Evolutionary conservation across 2,329 filamentous ascomycete genomes (phyloP).

Genomic region (Daldinia sp.): DNA sequence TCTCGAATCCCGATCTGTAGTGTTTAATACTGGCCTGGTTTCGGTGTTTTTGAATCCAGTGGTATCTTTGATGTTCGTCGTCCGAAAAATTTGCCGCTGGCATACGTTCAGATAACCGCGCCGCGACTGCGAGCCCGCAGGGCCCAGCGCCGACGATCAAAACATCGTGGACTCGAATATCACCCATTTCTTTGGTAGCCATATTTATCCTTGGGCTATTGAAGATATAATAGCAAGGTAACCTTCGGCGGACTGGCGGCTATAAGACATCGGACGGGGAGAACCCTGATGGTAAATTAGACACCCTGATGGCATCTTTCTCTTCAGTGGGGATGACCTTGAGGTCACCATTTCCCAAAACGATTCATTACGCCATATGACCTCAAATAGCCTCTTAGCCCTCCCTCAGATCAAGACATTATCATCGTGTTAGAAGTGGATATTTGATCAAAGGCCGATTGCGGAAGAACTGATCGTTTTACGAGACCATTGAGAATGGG

Average conservation of each 20-base stretch:
- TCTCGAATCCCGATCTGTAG: slow-evolving; percentile 52
- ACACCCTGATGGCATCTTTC: slow-evolving; percentile 32
- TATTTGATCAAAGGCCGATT: not conserved
- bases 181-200: slow-evolving; percentile 20
- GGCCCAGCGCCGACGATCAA: slow-evolving; percentile 79
- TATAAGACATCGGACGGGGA: slow-evolving; percentile 4
- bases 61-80: slow-evolving; percentile 81
- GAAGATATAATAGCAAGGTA: not conserved
- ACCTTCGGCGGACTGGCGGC: not conserved
- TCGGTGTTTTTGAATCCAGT: slow-evolving; percentile 75
- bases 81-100: slow-evolving; percentile 84
- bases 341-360: slow-evolving; percentile 13
- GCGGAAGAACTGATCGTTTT: not conserved
- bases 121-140: slow-evolving; percentile 76
- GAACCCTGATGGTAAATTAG: slow-evolving; percentile 32
- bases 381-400: not conserved
- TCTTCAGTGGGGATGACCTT: slow-evolving; percentile 6
- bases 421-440: not conserved
- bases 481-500: not conserved
- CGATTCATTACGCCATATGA: slow-evolving; percentile 9
- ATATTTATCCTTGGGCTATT: slow-evolving; percentile 16
- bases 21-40: slow-evolving; percentile 66
- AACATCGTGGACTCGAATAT: slow-evolving; percentile 65
- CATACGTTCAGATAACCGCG: slow-evolving; percentile 74
- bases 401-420: not conserved